These are phyloP conservation scores for Jackrogersella minutella DNA, from an alignment of 495 filamentous ascomycete species.

Conservation along the genomic window DNA sequence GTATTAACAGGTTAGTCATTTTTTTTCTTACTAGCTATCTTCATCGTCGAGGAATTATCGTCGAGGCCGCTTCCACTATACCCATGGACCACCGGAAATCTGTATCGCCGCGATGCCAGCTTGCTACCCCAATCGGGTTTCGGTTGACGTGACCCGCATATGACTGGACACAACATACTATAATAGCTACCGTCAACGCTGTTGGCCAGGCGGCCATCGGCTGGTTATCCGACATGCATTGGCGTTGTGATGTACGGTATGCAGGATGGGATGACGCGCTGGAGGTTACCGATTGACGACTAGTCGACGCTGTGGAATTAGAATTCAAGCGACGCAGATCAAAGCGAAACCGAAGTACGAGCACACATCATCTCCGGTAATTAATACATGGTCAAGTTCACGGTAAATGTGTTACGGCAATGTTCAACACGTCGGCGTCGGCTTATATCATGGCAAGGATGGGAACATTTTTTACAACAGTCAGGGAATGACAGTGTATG, in stretches of 20 bases:
- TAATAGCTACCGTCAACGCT: conserved; percentile 4
- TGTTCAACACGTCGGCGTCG: no score
- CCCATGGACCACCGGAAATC: neutral
- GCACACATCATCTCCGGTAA: neutral
- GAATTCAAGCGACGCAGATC: conserved; percentile 9
- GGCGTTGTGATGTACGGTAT: conserved; percentile 14
- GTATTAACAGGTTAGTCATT: conserved; percentile 32
- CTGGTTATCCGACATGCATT: neutral
- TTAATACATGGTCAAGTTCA: neutral
- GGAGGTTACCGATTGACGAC: neutral
- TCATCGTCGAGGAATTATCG: no score
- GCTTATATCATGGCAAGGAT: no score
- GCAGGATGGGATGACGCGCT: conserved; percentile 39
- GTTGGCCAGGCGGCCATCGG: neutral
- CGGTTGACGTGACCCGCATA: conserved; percentile 17
- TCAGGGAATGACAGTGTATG: neutral
- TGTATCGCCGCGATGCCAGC: neutral
- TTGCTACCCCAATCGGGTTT: conserved; percentile 6
- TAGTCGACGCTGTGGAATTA: conserved; percentile 3
- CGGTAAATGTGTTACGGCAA: no score
- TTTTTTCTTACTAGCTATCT: conserved; percentile 3
- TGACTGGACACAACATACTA: conserved; percentile 16
- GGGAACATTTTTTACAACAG: neutral
- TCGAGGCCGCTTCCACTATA: neutral
- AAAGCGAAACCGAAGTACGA: neutral